Evolutionary conservation across 2,329 filamentous ascomycete species (phyloP), one percentile per base, ranked within the genome.

Genomic region (Paraphaeosphaeria sporulosa): DNA sequence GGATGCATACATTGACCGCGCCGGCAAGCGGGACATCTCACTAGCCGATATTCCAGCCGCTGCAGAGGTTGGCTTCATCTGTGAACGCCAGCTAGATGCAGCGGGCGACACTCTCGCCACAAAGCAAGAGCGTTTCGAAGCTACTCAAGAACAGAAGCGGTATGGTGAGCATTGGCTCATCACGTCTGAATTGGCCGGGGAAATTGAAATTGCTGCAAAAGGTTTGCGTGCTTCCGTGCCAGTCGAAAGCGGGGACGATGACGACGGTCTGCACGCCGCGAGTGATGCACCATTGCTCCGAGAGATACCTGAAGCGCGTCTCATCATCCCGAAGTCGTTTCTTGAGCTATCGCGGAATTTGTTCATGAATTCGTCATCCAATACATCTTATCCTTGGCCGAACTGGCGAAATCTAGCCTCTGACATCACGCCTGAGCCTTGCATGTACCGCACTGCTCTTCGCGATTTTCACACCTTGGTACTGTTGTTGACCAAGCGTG

Each of bases 371-470:
- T 66, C 69, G 36, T 71, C 70, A 13, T 63, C 68, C 15, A 64
- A 59, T 13, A 54, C 71, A 15, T 56, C 68, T 10, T 72, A 71
- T 59, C 72, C 67, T 4, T 73, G 67, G 66, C 66, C 66, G 13
- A 71, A 77, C 46, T 69, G 81, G 80, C 67, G 66, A 9, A 64
- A 68, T 36, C 69, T 70, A 23, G 63, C 56, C 4, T 69, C 69
- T 1, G 71, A 72, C 9, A 57, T 69, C 21, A 63, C 68, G 8
- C 52, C 55, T 58, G 81, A 81, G 3, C 93, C 93, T 0, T 87
- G 90, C 0, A 86, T 97, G 23, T 88, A 90, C 66, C 86, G 88
- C 7, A 93, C 91, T 1, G 88, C 91, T 0, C 84, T 96, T n/a
- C 84, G 86, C 5, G 92, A 95, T 67, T 89, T 97, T 47, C 84